Evolutionary conservation across 441 rosid species (phyloP).

Genomic region (Erodium moschatum): DNA sequence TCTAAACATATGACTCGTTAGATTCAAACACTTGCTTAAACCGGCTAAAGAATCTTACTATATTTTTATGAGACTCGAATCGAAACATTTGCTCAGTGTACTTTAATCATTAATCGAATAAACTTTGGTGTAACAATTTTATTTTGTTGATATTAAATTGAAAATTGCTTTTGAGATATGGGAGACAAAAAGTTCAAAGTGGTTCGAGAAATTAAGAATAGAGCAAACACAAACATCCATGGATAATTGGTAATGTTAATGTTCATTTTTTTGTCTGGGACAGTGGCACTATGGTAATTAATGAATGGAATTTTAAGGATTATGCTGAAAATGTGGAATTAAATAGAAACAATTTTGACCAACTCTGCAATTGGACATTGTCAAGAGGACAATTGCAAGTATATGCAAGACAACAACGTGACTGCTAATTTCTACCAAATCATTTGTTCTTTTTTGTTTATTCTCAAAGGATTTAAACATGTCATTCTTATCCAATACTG

Average conservation of each 20-base stretch:
- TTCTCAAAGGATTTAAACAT: neutral
- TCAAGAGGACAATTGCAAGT: constrained; percentile 9
- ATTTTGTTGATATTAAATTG: too few relatives aligned
- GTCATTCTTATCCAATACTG: neutral
- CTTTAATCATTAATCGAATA: too few relatives aligned
- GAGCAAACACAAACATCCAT: constrained; percentile 23
- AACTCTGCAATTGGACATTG: constrained; percentile 8
- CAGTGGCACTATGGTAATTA: neutral
- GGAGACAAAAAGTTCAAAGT: constrained; percentile 29
- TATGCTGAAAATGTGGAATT: neutral
- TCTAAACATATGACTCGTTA: too few relatives aligned
- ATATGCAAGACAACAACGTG: constrained; percentile 30
- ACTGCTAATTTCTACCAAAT: constrained; percentile 35
- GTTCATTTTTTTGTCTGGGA: constrained; percentile 4
- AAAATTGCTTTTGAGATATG: neutral
- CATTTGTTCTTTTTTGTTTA: constrained; percentile 26
- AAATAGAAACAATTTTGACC: neutral
- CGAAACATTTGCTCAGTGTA: too few relatives aligned
- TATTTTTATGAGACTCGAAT: too few relatives aligned
- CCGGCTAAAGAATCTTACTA: too few relatives aligned
- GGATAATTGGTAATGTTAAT: constrained; percentile 4
- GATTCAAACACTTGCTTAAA: too few relatives aligned
- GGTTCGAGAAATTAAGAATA: constrained; percentile 20
- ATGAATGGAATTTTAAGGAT: neutral
- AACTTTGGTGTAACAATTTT: too few relatives aligned